Conservation (phyloP, 2,329 filamentous ascomycete species). For the Fusarium globosum region DNA sequence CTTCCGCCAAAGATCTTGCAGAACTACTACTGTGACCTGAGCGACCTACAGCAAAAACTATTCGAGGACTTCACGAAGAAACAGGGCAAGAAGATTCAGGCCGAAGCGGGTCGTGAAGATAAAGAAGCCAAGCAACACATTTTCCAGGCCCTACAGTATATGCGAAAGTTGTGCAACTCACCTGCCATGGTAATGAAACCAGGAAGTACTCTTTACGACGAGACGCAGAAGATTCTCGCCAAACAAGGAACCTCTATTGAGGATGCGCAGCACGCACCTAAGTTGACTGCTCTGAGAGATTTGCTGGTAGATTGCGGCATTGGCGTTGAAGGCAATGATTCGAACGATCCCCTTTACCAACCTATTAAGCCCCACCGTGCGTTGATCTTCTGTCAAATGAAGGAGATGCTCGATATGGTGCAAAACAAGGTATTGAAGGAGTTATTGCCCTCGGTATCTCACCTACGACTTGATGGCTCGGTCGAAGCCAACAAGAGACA, state of each 20-base stretch:
- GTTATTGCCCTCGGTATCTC: conserved; percentile 92
- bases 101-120: conserved; percentile 85
- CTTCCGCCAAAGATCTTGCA: conserved; percentile 97
- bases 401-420: conserved; percentile 99
- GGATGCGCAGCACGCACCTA: conserved; percentile 89
- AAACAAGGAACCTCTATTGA: conserved; percentile 84
- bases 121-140: conserved; percentile 98
- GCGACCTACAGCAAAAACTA: conserved; percentile 91
- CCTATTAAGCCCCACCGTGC: conserved; percentile 97
- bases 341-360: conserved; percentile 71
- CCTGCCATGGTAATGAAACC: conserved; percentile 97
- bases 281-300: conserved; percentile 89
- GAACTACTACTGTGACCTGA: conserved; percentile 99
- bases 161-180: conserved; percentile 99
- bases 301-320: conserved; percentile 99
- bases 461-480: conserved; percentile 90
- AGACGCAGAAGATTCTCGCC: conserved; percentile 83
- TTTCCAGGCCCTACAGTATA: conserved; percentile 98
- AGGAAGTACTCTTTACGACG: conserved; percentile 88
- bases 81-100: conserved; percentile 86
- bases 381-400: conserved; percentile 99
- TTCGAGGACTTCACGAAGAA: conserved; percentile 98
- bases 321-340: conserved; percentile 75
- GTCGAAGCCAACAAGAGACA: conserved; percentile 95
- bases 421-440: conserved; percentile 92